Evolutionary conservation across 148 eudicot genomes (phyloP).

Genomic region (Rhododendron vialii): DNA sequence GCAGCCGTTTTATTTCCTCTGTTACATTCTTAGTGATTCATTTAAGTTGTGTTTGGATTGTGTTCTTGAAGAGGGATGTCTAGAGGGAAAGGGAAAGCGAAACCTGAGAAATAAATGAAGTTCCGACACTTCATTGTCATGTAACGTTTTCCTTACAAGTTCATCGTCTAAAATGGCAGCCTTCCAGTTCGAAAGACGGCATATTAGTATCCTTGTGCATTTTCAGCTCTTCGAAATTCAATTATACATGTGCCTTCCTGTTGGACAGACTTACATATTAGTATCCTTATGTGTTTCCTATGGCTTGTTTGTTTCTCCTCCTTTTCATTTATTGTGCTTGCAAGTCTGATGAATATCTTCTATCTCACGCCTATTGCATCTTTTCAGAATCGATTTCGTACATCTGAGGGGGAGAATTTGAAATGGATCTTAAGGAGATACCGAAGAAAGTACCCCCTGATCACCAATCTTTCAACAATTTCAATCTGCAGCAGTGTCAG

Average conservation of each 20-base stretch:
- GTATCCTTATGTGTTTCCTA: no score
- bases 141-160: background rate
- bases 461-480: constrained; percentile 33
- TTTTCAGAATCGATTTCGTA: background rate
- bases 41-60: background rate
- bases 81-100: background rate
- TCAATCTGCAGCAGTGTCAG: constrained; percentile 35
- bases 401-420: background rate
- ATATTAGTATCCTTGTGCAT: background rate
- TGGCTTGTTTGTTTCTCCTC: background rate
- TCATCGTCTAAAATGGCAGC: background rate
- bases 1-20: background rate
- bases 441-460: constrained; percentile 28
- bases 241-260: background rate
- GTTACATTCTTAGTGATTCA: background rate
- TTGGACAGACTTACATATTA: background rate
- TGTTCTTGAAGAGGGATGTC: background rate
- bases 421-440: constrained; percentile 52
- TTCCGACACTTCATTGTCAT: background rate
- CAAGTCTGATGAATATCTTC: constrained; percentile 3
- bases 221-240: background rate
- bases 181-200: background rate
- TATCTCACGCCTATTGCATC: background rate
- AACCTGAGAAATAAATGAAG: background rate
- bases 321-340: constrained; percentile 15